Evolutionary conservation across 768 basidiomycete genomes (phyloP).

Genomic region (Leucosporidium yakuticum): DNA sequence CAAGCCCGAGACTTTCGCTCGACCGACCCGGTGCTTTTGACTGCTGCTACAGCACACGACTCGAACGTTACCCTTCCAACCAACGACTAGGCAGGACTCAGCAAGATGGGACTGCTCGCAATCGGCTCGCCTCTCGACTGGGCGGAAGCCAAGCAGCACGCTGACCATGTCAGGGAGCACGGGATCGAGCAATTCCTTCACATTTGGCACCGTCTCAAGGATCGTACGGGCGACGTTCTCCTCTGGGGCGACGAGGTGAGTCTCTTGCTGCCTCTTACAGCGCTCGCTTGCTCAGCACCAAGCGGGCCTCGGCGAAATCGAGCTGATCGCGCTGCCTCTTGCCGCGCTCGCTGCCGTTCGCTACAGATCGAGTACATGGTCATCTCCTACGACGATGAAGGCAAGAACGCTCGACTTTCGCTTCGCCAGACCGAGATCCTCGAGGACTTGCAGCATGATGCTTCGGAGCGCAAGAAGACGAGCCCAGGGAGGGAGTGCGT

Average conservation of each 20-base stretch:
- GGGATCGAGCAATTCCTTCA: conserved; percentile 93
- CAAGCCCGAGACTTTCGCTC: too few species aligned
- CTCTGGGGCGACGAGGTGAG: conserved; percentile 97
- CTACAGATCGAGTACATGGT: conserved; percentile 92
- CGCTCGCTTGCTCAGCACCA: neutral
- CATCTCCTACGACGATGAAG: conserved; percentile 68
- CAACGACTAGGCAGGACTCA: too few species aligned
- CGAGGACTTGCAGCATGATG: conserved; percentile 52
- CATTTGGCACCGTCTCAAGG: conserved; percentile 87
- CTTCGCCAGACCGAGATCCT: conserved; percentile 95
- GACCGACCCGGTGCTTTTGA: too few species aligned
- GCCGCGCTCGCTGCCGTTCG: neutral
- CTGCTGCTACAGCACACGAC: too few species aligned
- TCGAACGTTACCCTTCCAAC: too few species aligned
- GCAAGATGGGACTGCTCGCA: conserved; percentile 77
- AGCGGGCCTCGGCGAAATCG: neutral
- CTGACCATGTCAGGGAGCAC: conserved; percentile 82
- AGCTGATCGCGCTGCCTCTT: neutral
- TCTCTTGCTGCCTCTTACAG: neutral
- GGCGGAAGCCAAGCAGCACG: conserved; percentile 79
- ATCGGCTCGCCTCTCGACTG: conserved; percentile 89
- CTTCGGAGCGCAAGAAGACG: conserved; percentile 48
- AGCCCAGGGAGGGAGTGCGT: conserved; percentile 8
- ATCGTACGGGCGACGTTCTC: conserved; percentile 79
- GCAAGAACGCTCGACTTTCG: conserved; percentile 77